Evolutionary conservation across 371 early-diverging fungal genomes (phyloP).

Genomic region (Zychaea mexicana): DNA sequence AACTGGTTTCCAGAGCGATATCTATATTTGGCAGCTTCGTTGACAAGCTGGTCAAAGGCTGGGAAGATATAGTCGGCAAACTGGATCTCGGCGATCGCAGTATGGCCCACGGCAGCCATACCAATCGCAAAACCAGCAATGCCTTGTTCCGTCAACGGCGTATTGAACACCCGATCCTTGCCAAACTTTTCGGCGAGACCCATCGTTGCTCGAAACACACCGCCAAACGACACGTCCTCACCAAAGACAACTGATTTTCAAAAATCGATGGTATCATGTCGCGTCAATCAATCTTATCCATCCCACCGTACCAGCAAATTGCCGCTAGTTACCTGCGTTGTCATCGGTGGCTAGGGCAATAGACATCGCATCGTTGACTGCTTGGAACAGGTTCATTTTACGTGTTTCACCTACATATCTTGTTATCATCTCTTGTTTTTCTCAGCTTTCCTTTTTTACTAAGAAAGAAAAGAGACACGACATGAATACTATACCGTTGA

Average conservation of each 20-base stretch:
- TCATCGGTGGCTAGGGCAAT: constrained; percentile 90
- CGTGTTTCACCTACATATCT: constrained; percentile 65
- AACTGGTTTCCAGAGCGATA: constrained; percentile 95
- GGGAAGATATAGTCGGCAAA: constrained; percentile 99
- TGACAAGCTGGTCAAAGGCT: constrained; percentile 98
- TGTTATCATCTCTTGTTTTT: background rate
- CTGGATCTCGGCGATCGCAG: constrained; percentile 98
- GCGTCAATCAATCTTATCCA: too few relatives aligned
- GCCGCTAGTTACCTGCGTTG: constrained; percentile 62
- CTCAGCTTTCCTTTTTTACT: background rate
- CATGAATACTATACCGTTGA: constrained; percentile 44
- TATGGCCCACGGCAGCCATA: constrained; percentile 94
- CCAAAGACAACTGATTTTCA: constrained; percentile 84
- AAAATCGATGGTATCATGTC: background rate
- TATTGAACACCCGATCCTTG: constrained; percentile 94
- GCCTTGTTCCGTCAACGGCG: constrained; percentile 96
- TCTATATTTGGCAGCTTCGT: constrained; percentile 97
- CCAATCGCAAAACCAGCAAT: constrained; percentile 98
- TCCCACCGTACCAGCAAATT: too few relatives aligned
- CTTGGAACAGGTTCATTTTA: constrained; percentile 94
- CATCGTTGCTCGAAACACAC: constrained; percentile 95
- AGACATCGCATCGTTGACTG: constrained; percentile 93
- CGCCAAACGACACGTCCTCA: constrained; percentile 98
- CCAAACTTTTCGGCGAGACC: constrained; percentile 92
- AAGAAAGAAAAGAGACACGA: background rate